These are phyloP conservation scores for Podospora comata DNA, from an alignment of 495 filamentous ascomycete genomes.

Conservation along the genomic window DNA sequence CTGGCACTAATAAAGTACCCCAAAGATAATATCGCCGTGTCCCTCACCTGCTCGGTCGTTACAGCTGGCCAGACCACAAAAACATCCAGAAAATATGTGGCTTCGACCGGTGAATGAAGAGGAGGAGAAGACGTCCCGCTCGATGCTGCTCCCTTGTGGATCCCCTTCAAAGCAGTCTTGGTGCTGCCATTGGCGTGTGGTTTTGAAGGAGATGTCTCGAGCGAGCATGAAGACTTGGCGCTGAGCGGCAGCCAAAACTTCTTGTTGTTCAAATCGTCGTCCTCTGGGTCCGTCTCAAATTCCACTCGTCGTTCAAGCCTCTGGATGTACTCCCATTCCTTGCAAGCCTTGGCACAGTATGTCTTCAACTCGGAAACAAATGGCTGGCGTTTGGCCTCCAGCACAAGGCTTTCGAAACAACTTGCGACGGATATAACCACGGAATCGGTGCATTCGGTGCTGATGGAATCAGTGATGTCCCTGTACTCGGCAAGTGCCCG, in stretches of 20 bases:
- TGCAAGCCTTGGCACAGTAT: background rate
- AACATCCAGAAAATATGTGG: background rate
- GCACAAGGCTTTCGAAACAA: background rate
- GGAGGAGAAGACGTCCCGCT: background rate
- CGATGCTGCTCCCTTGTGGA: background rate
- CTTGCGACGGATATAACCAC: background rate
- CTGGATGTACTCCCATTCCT: constrained; percentile 15
- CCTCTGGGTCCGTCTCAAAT: background rate
- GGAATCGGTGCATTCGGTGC: background rate
- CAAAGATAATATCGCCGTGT: background rate
- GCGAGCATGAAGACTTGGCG: background rate
- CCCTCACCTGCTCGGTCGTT: background rate
- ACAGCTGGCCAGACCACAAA: background rate
- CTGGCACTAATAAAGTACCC: background rate
- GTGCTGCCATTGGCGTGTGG: background rate
- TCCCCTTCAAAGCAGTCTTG: background rate
- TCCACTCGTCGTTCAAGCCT: constrained; percentile 10
- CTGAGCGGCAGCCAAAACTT: constrained; percentile 7
- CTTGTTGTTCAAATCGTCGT: background rate
- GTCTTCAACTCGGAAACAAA: constrained; percentile 4
- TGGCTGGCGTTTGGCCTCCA: background rate
- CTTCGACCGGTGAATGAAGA: background rate
- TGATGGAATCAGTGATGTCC: background rate
- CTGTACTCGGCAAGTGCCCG: background rate
- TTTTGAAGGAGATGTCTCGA: background rate